phyloP scores from a whole-genome alignment of 306 rosid genomes.

The Trifolium pratense region DNA sequence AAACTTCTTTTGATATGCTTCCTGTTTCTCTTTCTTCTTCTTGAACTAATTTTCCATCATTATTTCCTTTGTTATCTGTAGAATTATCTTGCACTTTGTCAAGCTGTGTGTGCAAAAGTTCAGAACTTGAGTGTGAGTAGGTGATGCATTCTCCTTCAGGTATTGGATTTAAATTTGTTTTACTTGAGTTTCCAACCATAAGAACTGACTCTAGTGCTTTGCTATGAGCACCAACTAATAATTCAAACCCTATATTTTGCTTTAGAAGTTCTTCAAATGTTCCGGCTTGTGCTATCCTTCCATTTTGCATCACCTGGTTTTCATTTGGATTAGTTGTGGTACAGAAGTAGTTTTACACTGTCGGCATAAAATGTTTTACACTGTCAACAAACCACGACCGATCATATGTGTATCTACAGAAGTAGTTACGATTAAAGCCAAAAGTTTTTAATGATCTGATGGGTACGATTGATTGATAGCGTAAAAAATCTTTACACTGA shows the following conservation, averaged over 20 bases:
- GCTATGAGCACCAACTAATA: conserved; percentile 92
- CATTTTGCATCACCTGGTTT: conserved; percentile 90
- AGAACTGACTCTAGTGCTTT: conserved; percentile 83
- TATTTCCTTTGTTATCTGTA: conserved; percentile 63
- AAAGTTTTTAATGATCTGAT: no score
- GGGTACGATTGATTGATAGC: background rate
- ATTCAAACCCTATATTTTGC: conserved; percentile 87
- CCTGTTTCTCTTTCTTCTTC: conserved; percentile 97
- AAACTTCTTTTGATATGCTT: conserved; percentile 87
- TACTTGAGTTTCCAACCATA: conserved; percentile 64
- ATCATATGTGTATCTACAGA: background rate
- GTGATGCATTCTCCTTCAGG: conserved; percentile 50
- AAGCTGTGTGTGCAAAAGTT: conserved; percentile 45
- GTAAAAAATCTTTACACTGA: background rate
- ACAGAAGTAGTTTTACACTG: no score
- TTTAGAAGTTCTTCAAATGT: conserved; percentile 75
- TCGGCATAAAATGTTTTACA: background rate
- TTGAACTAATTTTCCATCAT: conserved; percentile 78
- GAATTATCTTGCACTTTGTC: conserved; percentile 62
- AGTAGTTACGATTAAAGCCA: background rate
- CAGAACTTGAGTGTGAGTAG: conserved; percentile 49
- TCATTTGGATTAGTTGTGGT: conserved; percentile 34
- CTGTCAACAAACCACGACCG: background rate
- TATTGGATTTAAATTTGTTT: conserved; percentile 46
- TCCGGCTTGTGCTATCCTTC: conserved; percentile 87